Base-by-base conservation (phyloP, 106 monocot species). In the Posidonia australis region DNA sequence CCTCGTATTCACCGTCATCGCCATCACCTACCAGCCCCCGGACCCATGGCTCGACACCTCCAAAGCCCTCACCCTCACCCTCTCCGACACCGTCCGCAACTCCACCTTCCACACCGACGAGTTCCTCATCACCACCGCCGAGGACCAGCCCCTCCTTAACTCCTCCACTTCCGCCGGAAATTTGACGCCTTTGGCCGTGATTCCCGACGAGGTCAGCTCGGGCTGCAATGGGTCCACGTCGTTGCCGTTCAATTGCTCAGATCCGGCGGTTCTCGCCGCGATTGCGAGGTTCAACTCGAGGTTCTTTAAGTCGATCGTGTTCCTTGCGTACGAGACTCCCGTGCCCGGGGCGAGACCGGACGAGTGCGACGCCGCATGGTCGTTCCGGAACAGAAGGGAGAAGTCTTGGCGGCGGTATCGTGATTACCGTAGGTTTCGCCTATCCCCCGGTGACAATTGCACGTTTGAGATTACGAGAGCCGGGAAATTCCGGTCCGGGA, bases 21-120 rank as follows among this genome's bases (percentile, higher is more conserved):
- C 91, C 77, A 70, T 91, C 67, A 98, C 98, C 66, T 98, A 98
- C 85, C 90, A 89, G 48, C 87, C 90, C 27, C 80, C 98, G 12
- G 98, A 98, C 55, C 98, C 98, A 47, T 98, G 98, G 98, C 70
- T 98, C 53, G 68, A 82, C 54, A 83, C 90, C 54, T 70, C 91
- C 81, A 70, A 67, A 47, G 74, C 87, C 72, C 51, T 98, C 65
- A 81, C 84, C 72, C 27, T 52, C 56, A 60, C 82, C 73, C 82
- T 91, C 65, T 77, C 90, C 67, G 58, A 64, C 46, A 79, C 71
- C 53, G 77, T 98, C 64, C 73, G 69, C 51, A 98, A 91, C 87
- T 74, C 91, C 76, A 91, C 98, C 73, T 85, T 98, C 85, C 72
- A 68, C 68, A 17, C 83, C 68, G 98, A 90, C 70, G 82, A 82